A percentile compares a stretch with the other conserved stretches of the same genome.
These are phyloP conservation scores for Nothophoma quercina DNA, from an alignment of 2,329 filamentous ascomycete species.

Conservation along the genomic window DNA sequence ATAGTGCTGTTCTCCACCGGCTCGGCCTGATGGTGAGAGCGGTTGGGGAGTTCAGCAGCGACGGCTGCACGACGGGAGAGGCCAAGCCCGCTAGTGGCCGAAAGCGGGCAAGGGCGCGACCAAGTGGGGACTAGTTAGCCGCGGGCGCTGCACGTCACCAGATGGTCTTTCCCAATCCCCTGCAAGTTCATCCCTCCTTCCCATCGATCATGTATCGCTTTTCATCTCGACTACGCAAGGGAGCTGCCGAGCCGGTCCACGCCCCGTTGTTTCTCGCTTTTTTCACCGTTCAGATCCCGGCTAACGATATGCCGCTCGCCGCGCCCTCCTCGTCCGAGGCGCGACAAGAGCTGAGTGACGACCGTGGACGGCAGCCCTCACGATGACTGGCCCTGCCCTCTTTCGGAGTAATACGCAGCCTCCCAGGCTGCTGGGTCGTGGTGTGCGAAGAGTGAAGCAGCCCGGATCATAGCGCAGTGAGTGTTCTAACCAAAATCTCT, in stretches of 20 bases:
- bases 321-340: constrained; percentile 16
- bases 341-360: constrained; percentile 16
- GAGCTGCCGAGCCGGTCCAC: constrained; percentile 24
- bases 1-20: constrained; percentile 21
- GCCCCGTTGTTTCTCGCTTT: constrained; percentile 25
- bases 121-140: constrained; percentile 35
- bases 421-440: constrained; percentile 40
- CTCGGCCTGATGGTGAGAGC: constrained; percentile 23
- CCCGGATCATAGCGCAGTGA: constrained; percentile 43
- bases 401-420: constrained; percentile 49
- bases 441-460: constrained; percentile 32
- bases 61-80: constrained; percentile 27
- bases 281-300: constrained; percentile 23
- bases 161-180: constrained; percentile 32
- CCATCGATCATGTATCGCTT: constrained; percentile 27
- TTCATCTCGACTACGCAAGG: constrained; percentile 26
- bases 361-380: constrained; percentile 16
- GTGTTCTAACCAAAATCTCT: constrained; percentile 31
- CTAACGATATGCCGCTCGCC: constrained; percentile 33
- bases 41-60: constrained; percentile 28
- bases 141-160: constrained; percentile 48
- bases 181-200: constrained; percentile 28
- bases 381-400: constrained; percentile 34
- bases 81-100: constrained; percentile 29
- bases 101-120: constrained; percentile 28